Evolutionary conservation across 2,329 filamentous ascomycete species (phyloP).

Genomic region (Colletotrichum sp.): DNA sequence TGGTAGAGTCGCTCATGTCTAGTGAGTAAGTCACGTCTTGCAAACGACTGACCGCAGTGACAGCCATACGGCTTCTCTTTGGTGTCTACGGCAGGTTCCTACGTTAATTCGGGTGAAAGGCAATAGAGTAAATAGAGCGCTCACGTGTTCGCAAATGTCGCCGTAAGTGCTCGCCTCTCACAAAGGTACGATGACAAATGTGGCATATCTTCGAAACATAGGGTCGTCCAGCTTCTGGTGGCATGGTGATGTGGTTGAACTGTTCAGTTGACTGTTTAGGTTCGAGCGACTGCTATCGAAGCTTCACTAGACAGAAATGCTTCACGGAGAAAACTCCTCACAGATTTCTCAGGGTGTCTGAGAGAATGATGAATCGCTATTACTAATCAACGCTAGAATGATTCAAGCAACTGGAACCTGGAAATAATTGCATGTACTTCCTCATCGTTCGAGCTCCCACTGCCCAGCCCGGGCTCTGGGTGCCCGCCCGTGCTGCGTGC

Average conservation of each 20-base stretch:
- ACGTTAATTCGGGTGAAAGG: neutral
- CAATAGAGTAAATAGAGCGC: neutral
- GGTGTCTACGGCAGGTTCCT: neutral
- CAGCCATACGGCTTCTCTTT: neutral
- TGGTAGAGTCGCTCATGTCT: slow-evolving; percentile 3
- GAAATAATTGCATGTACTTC: neutral
- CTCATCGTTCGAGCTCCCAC: neutral
- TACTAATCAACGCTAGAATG: neutral
- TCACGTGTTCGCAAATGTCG: neutral
- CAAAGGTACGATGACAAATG: neutral
- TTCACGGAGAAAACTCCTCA: neutral
- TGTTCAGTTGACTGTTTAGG: neutral
- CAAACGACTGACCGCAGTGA: neutral
- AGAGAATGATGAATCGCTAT: neutral
- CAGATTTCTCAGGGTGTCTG: neutral
- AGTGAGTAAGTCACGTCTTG: neutral
- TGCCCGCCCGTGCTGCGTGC: too few relatives aligned
- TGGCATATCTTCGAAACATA: neutral
- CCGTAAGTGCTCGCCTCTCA: neutral
- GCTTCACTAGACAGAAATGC: neutral
- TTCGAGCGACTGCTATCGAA: neutral
- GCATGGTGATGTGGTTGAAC: neutral
- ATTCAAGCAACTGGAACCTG: neutral
- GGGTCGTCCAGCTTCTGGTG: neutral
- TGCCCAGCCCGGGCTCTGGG: neutral